Evolutionary conservation across 2,329 filamentous ascomycete genomes (phyloP), one percentile per base, ranked within the genome.

Genomic region (Nigrograna mackinnonii): DNA sequence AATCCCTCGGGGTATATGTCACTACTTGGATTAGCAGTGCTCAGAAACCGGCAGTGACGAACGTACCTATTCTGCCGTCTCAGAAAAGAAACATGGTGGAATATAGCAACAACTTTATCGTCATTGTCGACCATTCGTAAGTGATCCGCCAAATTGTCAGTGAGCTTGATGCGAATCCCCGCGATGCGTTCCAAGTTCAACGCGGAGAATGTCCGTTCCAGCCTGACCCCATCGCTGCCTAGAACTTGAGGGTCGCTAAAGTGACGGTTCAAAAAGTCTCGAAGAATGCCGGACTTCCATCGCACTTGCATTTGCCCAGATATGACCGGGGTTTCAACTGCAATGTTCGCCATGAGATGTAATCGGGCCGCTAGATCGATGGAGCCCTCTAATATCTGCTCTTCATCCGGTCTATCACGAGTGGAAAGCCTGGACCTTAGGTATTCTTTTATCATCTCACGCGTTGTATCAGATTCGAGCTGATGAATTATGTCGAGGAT

Each of bases 91-190:
- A 59, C 67, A 39, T 72, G 64, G 41, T 74, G 68, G 33, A 76
- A 76, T 1, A 77, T 54, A 9, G 59, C 48, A 0, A 75, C 51
- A 4, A 50, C 66, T 0, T 52, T 68, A 35, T 73, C 70, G n/a
- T 69, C 64, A 7, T 73, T 64, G 0, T 33, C 31, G 11, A 50
- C 57, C 17, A 75, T 34, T 2, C 60, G 60, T 2, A 76, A 55
- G 46, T 76, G 73, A 39, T 75, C 69, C 0, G 64, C 52, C 3
- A 76, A 44, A 32, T 76, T 74, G 17, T 60, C 53, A 0, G 73
- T 76, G 56, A 64, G 69, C 13, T 62, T 20, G 11, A 76, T 56
- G 1, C 65, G 31, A 5, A 76, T 17, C 0, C 71, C 71, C 0
- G 60, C 70, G 7, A 75, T 71, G 3, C 40, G 39, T 6, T 37